Evolutionary conservation across 139 green algal species (phyloP), one percentile per base, ranked within the genome.

Genomic region (Haematococcus lacustris): DNA sequence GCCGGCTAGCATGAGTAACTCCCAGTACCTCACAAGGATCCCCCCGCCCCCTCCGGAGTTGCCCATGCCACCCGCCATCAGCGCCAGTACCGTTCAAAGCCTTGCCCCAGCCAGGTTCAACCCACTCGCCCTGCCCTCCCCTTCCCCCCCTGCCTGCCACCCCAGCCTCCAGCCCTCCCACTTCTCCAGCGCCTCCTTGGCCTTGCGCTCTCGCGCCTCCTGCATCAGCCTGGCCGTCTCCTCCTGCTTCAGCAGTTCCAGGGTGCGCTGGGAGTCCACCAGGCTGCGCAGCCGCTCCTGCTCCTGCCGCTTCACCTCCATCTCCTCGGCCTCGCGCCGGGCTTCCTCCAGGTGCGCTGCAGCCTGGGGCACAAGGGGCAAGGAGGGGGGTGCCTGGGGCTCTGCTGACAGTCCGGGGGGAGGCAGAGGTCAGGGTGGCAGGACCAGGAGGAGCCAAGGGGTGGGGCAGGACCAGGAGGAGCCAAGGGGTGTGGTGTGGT

Each of bases 151-250:
- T 57, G n/a, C n/a, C n/a, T n/a, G n/a, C n/a, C n/a, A n/a, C n/a
- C n/a, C n/a, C n/a, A n/a, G n/a, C n/a, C n/a, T n/a, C n/a, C n/a
- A n/a, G 13, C 13, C 47, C 47, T 33, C 66, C 13, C 68, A 79
- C 74, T 67, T 79, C 3, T 79, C 74, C 60, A 71, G 68, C 60
- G 74, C 74, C 25, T 43, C 66, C 3, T 38, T 21, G 5, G 74
- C 74, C 61, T 38, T 43, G 38, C 13, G 13, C 47, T 21, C 26
- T 28, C 38, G 57, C 43, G 68, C 68, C 47, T 79, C 68, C 43
- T 41, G 30, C 74, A 38, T 57, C 50, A 63, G 69, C 50, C 23
- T 60, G 40, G 3, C 39, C 39, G 25, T 30, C 43, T 38, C 67
- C 67, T 63, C 7, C 17, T 32, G 67, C 67, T 64, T 72, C 40